phyloP scores from a whole-genome alignment of 768 basidiomycete species.

The Rossbeevera mucosa region DNA sequence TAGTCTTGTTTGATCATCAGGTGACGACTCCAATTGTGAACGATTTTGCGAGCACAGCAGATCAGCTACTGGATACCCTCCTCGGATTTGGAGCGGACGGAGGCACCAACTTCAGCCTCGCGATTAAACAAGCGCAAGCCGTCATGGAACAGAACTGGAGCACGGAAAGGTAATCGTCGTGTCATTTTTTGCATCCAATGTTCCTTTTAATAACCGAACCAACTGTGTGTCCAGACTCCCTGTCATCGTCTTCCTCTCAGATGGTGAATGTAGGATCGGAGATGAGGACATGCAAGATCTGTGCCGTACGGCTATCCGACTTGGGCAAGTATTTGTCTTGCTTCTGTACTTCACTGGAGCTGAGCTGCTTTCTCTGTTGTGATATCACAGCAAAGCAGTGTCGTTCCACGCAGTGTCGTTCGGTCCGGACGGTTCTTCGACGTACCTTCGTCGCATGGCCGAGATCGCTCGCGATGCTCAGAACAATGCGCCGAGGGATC shows the following conservation, averaged over 20 bases:
- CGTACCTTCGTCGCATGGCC: conserved; percentile 44
- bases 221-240: conserved; percentile 10
- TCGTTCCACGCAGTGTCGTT: conserved; percentile 61
- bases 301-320: conserved; percentile 38
- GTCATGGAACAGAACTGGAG: conserved; percentile 48
- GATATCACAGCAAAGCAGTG: conserved; percentile 41
- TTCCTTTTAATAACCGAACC: neutral
- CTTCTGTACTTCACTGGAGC: neutral
- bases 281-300: conserved; percentile 39
- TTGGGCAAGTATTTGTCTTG: conserved; percentile 36
- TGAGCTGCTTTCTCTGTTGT: neutral
- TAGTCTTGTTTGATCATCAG: conserved; percentile 41
- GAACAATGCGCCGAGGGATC: conserved; percentile 39
- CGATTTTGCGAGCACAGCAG: conserved; percentile 44
- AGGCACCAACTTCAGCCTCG: conserved; percentile 43
- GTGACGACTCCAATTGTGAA: conserved; percentile 33
- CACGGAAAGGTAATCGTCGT: conserved; percentile 38
- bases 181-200: neutral
- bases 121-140: conserved; percentile 33
- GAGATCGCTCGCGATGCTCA: conserved; percentile 48
- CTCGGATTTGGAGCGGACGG: conserved; percentile 29
- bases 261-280: conserved; percentile 42
- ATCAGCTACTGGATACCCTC: conserved; percentile 38
- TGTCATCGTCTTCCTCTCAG: conserved; percentile 40
- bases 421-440: conserved; percentile 30